Evolutionary conservation across 1,284 basidiomycete species (phyloP), one percentile per base, ranked within the genome.

Genomic region (Pholiota adiposa): DNA sequence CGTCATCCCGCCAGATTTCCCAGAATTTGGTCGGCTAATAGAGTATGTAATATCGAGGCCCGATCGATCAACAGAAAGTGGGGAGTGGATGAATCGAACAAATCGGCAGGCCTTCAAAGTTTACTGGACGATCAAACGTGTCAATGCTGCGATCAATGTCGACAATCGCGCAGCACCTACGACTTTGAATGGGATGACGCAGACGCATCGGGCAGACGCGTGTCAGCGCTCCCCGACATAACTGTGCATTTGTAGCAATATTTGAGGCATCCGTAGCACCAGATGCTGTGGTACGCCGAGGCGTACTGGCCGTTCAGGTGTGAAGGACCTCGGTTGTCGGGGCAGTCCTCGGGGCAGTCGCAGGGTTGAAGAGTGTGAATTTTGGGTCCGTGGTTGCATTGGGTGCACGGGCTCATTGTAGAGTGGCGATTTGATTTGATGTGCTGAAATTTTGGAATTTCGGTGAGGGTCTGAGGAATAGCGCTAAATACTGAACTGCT

Each of bases 211-310:
- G 43, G 34, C 18, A 41, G 41, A 41, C 44, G 51, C 9, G 23
- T 56, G 25, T 56, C 27, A 61, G 54, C 29, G 27, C 12, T 19
- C 29, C 51, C 2, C 61, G 61, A 51, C 66, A 16, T 23, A 31
- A 21, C 29, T 46, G 48, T 58, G 29, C 56, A 34, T 54, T 63
- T 64, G 54, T 52, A 61, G 52, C 70, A 72, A 54, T 55, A 68
- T 9, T 61, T 56, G n/a, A 63, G 41, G 51, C 70, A 72, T 25
- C 46, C 23, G 16, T 43, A 57, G 60, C 70, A 72, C 67, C 67
- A 72, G 21, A 65, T 54, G 31, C 59, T 58, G 59, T 72, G 70
- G 46, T 63, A 67, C 14, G 68, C 69, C 38, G 67, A 65, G 59
- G 64, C 61, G 59, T 62, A 62, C 25, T 50, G 33, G 44, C 64